Percentiles rank a stretch among this genome's conserved stretches.
Conservation (phyloP, 2,329 filamentous ascomycete genomes). For the Drechslerella dactyloides region DNA sequence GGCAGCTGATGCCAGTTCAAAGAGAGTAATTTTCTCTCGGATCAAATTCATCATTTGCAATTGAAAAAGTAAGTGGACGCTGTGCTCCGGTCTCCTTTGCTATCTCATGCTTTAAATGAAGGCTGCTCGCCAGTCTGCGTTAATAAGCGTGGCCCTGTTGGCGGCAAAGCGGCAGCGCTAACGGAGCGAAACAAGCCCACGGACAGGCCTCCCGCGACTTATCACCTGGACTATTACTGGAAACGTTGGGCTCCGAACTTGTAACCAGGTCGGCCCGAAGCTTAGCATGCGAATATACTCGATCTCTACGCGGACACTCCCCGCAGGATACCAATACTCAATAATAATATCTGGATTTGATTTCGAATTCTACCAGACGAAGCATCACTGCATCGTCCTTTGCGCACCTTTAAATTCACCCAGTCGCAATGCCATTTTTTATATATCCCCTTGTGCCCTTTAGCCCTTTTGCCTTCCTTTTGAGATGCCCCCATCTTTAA, state of each 20-base stretch:
- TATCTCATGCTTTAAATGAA: not conserved
- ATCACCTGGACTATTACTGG: not conserved
- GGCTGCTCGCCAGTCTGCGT: not conserved
- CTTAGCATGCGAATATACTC: too few relatives aligned
- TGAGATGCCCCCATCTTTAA: slow-evolving; percentile 23
- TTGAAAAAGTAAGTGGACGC: not conserved
- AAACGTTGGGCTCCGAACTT: not conserved
- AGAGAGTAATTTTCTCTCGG: not conserved
- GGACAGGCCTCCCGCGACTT: not conserved
- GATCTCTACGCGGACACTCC: slow-evolving; percentile 7
- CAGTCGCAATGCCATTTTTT: slow-evolving; percentile 16
- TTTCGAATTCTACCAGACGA: slow-evolving; percentile 20
- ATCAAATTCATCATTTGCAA: not conserved
- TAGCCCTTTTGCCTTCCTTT: slow-evolving; percentile 26
- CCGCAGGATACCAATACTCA: slow-evolving; percentile 21
- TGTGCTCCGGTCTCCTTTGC: not conserved
- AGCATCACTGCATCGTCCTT: slow-evolving; percentile 1
- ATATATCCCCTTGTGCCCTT: slow-evolving; percentile 1
- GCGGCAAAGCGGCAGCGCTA: slow-evolving; percentile 3
- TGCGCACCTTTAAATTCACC: slow-evolving; percentile 22
- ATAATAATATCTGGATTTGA: slow-evolving; percentile 25
- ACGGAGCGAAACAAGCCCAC: not conserved
- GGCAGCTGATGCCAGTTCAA: not conserved
- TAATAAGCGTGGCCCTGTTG: not conserved
- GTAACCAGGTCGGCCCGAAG: too few relatives aligned